phyloP scores from a whole-genome alignment of 2,329 filamentous ascomycete genomes.

The Fusarium palustre region DNA sequence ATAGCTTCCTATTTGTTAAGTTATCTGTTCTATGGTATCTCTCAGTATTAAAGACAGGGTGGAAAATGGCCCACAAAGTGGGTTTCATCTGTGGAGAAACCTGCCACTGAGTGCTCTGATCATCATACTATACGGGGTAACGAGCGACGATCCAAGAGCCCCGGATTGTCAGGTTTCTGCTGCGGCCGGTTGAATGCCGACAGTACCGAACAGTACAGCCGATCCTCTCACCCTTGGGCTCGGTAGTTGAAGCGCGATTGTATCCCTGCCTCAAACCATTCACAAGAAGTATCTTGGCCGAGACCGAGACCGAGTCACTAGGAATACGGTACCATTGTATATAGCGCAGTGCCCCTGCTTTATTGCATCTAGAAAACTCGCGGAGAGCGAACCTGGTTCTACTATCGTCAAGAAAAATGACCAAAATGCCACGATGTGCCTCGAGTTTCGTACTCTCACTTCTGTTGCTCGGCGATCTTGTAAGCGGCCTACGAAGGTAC shows the following conservation, averaged over 20 bases:
- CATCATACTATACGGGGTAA: background rate
- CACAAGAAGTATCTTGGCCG: background rate
- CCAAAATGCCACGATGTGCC: background rate
- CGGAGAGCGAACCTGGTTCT: background rate
- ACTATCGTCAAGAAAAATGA: background rate
- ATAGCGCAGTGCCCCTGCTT: background rate
- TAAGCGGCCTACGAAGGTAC: background rate
- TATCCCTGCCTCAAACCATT: background rate
- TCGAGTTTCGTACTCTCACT: background rate
- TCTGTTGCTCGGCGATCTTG: background rate
- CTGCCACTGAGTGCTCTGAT: background rate
- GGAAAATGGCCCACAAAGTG: background rate
- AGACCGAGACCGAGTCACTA: background rate
- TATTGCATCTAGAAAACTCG: rapidly evolving
- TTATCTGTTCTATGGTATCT: background rate
- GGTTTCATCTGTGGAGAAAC: background rate
- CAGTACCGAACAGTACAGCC: background rate
- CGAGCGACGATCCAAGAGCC: background rate
- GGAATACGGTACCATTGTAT: background rate
- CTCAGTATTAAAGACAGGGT: background rate
- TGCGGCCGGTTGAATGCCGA: background rate
- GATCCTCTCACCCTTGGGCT: background rate
- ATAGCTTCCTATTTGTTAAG: background rate
- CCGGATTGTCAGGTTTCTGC: background rate
- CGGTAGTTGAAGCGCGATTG: background rate